Evolutionary conservation across 2,329 filamentous ascomycete species (phyloP).

Genomic region (Sporothrix variecibatus): DNA sequence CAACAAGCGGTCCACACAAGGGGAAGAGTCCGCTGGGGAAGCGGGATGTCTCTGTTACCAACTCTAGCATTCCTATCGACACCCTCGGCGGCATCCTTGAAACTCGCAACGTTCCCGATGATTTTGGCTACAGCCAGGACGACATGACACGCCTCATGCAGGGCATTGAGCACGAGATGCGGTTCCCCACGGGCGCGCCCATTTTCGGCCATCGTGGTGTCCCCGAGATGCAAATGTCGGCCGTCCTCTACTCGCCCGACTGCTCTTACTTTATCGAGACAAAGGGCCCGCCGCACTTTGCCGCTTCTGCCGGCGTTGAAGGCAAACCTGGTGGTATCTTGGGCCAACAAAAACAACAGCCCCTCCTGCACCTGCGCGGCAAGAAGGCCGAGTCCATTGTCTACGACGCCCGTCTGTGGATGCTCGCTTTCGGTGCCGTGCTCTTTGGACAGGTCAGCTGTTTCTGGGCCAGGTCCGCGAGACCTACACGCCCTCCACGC

Average conservation of each 20-base stretch:
- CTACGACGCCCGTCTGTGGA: constrained; percentile 59
- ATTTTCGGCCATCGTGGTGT: constrained; percentile 45
- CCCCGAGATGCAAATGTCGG: constrained; percentile 62
- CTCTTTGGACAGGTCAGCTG: constrained; percentile 63
- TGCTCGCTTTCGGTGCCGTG: constrained; percentile 58
- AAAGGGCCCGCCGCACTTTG: constrained; percentile 61
- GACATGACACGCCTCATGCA: constrained; percentile 37
- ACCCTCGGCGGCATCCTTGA: background rate
- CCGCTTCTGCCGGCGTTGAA: constrained; percentile 49
- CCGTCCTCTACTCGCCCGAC: constrained; percentile 67
- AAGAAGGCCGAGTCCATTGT: constrained; percentile 63
- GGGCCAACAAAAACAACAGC: background rate
- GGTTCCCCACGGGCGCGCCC: constrained; percentile 61
- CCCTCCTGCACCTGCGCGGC: constrained; percentile 54
- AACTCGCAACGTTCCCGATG: background rate
- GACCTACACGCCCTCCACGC: constrained; percentile 66
- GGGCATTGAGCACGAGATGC: constrained; percentile 63
- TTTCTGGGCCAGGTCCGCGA: constrained; percentile 67
- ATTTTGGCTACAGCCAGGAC: constrained; percentile 25
- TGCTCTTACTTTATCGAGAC: constrained; percentile 67
- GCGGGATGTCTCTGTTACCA: background rate
- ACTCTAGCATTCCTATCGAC: background rate
- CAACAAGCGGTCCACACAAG: background rate
- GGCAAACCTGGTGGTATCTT: background rate
- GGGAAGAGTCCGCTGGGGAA: background rate